Base-by-base conservation (phyloP, 108 stramenopile species). In the Cyclotella sp. region DNA sequence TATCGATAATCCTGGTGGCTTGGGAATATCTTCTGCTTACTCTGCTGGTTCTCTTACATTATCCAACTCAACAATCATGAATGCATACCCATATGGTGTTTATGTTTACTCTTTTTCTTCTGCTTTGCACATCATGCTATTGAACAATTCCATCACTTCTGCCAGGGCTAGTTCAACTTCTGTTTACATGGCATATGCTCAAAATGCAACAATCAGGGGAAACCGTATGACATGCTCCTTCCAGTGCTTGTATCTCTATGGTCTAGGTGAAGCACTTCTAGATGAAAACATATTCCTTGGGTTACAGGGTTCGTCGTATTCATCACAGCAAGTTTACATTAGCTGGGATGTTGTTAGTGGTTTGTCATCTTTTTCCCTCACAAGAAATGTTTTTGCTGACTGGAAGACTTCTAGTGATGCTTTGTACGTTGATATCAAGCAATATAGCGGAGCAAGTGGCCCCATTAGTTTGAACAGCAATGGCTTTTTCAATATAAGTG, bases 331-430 rank as follows among this genome's bases (percentile, higher is more conserved):
- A 43, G 62, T 15, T 9, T 43, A 63, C 10, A 63, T 16, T 24
- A 22, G 12, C 24, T 57, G 24, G n/a, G 24, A 22, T n/a, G 21
- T 26, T 2, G 1, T 1, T 8, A 21, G 11, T 57, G 19, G 24
- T 26, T 6, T 24, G 21, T 57, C 55, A 7, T 49, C 62, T 11
- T 63, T 72, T 44, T 55, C 58, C 11, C 58, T 72, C 19, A 41
- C 59, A 34, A 21, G 40, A 5, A 72, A 72, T n/a, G 27, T n/a
- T 1, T 44, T 72, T 39, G 15, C 13, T 21, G 40, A 72, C 40
- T 72, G 55, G 55, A 29, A 60, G 4, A 72, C 70, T 6, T 43
- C 3, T 7, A 2, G 2, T 22, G 70, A 72, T 9, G 70, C 70
- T 34, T 16, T 72, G 42, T 26, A 58, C 11, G 39, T 41, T 3